A percentile compares a stretch with the other conserved stretches of the same genome.
Evolutionary conservation across 2,329 filamentous ascomycete species (phyloP).

Genomic region (Trichoderma hamatum): DNA sequence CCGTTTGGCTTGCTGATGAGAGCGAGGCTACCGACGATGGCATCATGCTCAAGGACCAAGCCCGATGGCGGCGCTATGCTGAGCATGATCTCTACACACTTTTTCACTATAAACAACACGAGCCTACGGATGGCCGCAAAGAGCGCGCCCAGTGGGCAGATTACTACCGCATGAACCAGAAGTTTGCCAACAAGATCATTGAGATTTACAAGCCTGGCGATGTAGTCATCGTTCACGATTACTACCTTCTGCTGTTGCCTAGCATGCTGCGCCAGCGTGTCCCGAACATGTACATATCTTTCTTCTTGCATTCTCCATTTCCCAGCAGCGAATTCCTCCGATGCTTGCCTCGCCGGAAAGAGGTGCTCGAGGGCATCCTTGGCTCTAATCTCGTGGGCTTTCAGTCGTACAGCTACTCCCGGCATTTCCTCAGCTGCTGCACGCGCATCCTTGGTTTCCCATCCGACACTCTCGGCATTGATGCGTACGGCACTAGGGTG

Average conservation of each 20-base stretch:
- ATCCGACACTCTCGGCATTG: constrained; percentile 80
- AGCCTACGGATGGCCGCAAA: constrained; percentile 80
- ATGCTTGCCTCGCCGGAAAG: constrained; percentile 84
- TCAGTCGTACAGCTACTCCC: constrained; percentile 92
- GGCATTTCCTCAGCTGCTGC: constrained; percentile 93
- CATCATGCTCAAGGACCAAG: constrained; percentile 77
- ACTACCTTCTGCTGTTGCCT: constrained; percentile 87
- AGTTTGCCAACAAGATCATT: constrained; percentile 87
- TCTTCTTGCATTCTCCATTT: constrained; percentile 93
- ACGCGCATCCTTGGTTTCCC: constrained; percentile 89
- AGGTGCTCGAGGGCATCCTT: constrained; percentile 85
- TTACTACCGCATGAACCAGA: constrained; percentile 89
- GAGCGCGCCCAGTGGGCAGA: constrained; percentile 87
- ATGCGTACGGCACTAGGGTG: constrained; percentile 85
- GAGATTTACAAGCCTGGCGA: constrained; percentile 91
- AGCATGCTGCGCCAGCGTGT: constrained; percentile 84
- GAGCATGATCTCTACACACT: constrained; percentile 91
- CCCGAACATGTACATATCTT: constrained; percentile 89
- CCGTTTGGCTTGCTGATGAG: constrained; percentile 87
- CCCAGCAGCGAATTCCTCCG: constrained; percentile 95
- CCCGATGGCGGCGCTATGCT: constrained; percentile 84
- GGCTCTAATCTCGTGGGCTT: constrained; percentile 93
- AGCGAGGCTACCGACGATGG: constrained; percentile 67
- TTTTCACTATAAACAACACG: constrained; percentile 95
- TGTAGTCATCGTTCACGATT: constrained; percentile 90